These are phyloP conservation scores for Tetrahymena thermophila DNA, from an alignment of 73 alveolate genomes.

Conservation along the genomic window DNA sequence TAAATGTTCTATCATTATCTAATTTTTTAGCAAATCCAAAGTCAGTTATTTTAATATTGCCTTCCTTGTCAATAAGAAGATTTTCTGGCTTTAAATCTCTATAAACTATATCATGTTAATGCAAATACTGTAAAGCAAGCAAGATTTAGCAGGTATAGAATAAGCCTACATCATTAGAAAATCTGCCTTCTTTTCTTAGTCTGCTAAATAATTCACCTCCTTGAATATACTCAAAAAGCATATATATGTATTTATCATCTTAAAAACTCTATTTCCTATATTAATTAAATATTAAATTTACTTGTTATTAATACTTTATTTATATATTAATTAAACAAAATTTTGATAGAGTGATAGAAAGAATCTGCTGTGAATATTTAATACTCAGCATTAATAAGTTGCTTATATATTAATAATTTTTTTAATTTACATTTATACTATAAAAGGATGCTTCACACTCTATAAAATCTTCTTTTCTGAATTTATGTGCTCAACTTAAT, in stretches of 20 bases:
- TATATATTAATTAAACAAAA: constrained; percentile 64
- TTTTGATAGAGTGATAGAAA: constrained; percentile 52
- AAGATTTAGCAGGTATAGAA: constrained; percentile 74
- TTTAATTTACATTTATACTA: constrained; percentile 36
- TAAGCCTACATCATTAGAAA: constrained; percentile 86
- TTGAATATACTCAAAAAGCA: constrained; percentile 77
- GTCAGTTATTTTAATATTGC: constrained; percentile 73
- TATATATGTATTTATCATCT: constrained; percentile 67
- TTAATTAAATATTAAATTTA: constrained; percentile 58
- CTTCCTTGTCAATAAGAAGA: constrained; percentile 69
- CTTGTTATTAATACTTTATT: constrained; percentile 70
- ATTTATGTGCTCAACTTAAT: constrained; percentile 58
- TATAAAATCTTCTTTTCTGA: constrained; percentile 40
- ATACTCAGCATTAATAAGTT: not conserved
- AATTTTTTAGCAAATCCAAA: constrained; percentile 78
- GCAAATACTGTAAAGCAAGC: constrained; percentile 68
- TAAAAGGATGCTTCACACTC: constrained; percentile 43
- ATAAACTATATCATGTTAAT: constrained; percentile 60
- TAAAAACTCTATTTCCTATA: constrained; percentile 51
- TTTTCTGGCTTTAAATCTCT: constrained; percentile 88
- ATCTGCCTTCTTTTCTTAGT: constrained; percentile 76
- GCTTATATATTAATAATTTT: not conserved
- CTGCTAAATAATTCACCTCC: constrained; percentile 88
- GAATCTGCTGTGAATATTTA: not conserved
- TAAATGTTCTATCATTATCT: constrained; percentile 64